These are phyloP conservation scores for Otatea glauca DNA, from an alignment of 176 grass and related monocot genomes.

Conservation along the genomic window DNA sequence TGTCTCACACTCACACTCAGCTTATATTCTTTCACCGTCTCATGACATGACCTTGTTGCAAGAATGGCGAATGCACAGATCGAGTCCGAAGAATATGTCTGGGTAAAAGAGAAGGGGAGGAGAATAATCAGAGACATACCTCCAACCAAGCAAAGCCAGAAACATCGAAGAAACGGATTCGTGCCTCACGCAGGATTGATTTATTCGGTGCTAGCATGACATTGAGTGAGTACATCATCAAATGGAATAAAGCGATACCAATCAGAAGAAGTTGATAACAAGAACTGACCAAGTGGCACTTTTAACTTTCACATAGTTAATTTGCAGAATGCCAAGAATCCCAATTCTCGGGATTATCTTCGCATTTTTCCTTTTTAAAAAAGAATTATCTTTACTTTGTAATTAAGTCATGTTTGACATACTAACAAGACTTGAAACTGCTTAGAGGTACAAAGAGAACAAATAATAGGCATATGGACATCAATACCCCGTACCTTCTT, in stretches of 20 bases:
- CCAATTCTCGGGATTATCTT: not conserved
- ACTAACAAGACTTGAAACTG: not conserved
- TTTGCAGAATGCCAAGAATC: not conserved
- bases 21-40: constrained; percentile 34
- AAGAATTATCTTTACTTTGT: not conserved
- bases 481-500: not conserved
- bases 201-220: constrained; percentile 27
- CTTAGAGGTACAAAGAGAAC: not conserved
- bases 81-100: constrained; percentile 14
- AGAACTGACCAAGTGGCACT: constrained; percentile 12
- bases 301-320: not conserved
- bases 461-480: not conserved
- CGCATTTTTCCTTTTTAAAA: not conserved
- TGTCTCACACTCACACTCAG: constrained; percentile 26
- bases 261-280: constrained; percentile 17
- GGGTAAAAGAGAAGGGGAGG: not conserved
- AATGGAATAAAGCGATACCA: not conserved
- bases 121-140: constrained; percentile 9
- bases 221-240: not conserved
- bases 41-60: constrained; percentile 26
- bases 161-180: constrained; percentile 22
- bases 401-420: not conserved
- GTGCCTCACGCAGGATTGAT: not conserved
- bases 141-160: constrained; percentile 24
- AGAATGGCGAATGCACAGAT: constrained; percentile 13